Conservation (phyloP, 2,329 filamentous ascomycete genomes). For the Escovopsis sp. region DNA sequence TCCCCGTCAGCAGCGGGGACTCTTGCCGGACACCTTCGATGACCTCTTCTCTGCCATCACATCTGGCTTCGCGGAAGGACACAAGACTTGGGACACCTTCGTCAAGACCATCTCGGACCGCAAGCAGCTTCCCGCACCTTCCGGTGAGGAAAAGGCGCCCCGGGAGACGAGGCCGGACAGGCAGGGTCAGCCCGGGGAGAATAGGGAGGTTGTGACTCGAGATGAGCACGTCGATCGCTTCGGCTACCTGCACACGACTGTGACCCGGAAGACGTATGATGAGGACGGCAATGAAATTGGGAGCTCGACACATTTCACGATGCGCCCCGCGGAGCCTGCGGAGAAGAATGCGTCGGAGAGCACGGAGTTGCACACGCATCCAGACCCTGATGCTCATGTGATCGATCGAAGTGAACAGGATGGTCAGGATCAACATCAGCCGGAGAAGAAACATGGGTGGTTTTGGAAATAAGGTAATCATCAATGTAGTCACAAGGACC, state of each 20-base stretch:
- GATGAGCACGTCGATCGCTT: slow-evolving; percentile 28
- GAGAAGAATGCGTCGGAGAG: no score
- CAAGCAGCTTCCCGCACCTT: neutral
- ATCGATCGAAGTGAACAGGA: slow-evolving; percentile 2
- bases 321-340: slow-evolving; percentile 13
- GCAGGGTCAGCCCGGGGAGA: slow-evolving; percentile 4
- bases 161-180: neutral
- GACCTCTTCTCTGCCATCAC: slow-evolving; percentile 26
- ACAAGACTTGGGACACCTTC: slow-evolving; percentile 27
- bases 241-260: slow-evolving; percentile 28
- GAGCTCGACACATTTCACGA: slow-evolving; percentile 20
- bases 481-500: no score
- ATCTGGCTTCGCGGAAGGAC: slow-evolving; percentile 21
- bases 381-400: slow-evolving; percentile 6
- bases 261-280: slow-evolving; percentile 25
- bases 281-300: slow-evolving; percentile 26
- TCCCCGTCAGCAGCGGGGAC: neutral
- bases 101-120: slow-evolving; percentile 19
- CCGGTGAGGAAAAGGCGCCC: no score
- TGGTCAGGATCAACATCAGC: slow-evolving; percentile 1
- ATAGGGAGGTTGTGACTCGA: slow-evolving; percentile 21
- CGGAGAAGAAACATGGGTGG: slow-evolving; percentile 20
- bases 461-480: slow-evolving; percentile 23
- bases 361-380: neutral
- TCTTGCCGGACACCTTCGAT: slow-evolving; percentile 21